Percentiles rank a stretch among this genome's conserved stretches.
Conservation (phyloP, 768 basidiomycete genomes). For the Fistulinella prunicolor region DNA sequence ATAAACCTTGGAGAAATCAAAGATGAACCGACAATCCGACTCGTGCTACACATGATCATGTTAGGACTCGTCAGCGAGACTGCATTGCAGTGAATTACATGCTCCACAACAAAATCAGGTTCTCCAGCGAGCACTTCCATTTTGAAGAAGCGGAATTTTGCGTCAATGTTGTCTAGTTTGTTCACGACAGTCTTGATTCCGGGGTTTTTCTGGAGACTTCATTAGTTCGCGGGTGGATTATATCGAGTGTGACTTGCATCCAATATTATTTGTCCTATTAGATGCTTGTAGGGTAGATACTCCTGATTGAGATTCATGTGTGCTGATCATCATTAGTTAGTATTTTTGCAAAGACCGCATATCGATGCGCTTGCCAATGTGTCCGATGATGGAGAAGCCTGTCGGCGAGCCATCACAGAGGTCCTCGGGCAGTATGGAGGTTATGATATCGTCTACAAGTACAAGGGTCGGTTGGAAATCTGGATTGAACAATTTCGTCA, state of each 20-base stretch:
- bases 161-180: conserved; percentile 85
- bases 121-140: conserved; percentile 98
- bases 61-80: background rate
- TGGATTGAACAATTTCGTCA: conserved; percentile 1
- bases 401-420: conserved; percentile 77
- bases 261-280: conserved; percentile 90
- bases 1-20: conserved; percentile 94
- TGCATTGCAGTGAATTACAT: conserved; percentile 50
- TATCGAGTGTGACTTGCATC: conserved; percentile 56
- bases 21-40: conserved; percentile 81
- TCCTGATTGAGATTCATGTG: conserved; percentile 90
- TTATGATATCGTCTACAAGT: conserved; percentile 74
- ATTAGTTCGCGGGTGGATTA: conserved; percentile 6
- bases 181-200: conserved; percentile 87
- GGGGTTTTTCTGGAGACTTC: conserved; percentile 71
- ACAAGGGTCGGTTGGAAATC: background rate
- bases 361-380: conserved; percentile 67
- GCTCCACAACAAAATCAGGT: conserved; percentile 79
- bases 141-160: conserved; percentile 85
- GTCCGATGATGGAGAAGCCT: conserved; percentile 86
- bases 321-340: conserved; percentile 43
- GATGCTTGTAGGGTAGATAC: conserved; percentile 85
- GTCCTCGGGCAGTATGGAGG: conserved; percentile 75
- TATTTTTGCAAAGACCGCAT: background rate
- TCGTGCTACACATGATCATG: conserved; percentile 55